phyloP scores from a whole-genome alignment of 352 stramenopile species.

The Phytophthora macrochlamydospora region DNA sequence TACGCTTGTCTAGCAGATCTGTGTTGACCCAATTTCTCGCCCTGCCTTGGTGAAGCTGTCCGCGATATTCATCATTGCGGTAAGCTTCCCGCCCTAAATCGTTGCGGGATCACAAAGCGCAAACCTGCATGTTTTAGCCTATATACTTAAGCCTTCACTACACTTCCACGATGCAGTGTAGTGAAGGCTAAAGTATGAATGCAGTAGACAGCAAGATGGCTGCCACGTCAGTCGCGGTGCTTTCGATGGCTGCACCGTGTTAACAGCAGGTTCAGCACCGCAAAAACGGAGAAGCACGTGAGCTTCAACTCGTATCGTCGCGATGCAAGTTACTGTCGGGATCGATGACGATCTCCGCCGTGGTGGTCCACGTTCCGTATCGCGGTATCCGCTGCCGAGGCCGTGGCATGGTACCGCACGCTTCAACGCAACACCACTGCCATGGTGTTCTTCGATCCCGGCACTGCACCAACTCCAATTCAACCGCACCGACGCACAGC shows the following conservation, averaged over 20 bases:
- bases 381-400: too few species aligned
- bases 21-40: too few species aligned
- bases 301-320: slow-evolving; percentile 15
- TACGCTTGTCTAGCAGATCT: too few species aligned
- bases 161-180: too few species aligned
- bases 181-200: too few species aligned
- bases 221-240: neutral
- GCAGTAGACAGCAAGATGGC: neutral
- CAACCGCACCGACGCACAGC: neutral
- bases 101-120: too few species aligned
- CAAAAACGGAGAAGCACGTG: slow-evolving; percentile 4
- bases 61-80: too few species aligned
- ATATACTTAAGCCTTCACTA: too few species aligned
- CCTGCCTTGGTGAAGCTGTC: too few species aligned
- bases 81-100: too few species aligned
- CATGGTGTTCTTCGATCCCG: neutral
- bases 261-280: slow-evolving; percentile 11
- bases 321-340: neutral
- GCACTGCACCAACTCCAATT: neutral
- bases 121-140: too few species aligned
- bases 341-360: neutral
- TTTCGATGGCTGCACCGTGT: neutral
- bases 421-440: neutral
- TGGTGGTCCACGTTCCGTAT: neutral
- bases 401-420: too few species aligned